Percentiles rank a stretch among this genome's conserved stretches.
Conservation (phyloP, 805 yeast species). For the Saccharomyces cerevisiae region DNA sequence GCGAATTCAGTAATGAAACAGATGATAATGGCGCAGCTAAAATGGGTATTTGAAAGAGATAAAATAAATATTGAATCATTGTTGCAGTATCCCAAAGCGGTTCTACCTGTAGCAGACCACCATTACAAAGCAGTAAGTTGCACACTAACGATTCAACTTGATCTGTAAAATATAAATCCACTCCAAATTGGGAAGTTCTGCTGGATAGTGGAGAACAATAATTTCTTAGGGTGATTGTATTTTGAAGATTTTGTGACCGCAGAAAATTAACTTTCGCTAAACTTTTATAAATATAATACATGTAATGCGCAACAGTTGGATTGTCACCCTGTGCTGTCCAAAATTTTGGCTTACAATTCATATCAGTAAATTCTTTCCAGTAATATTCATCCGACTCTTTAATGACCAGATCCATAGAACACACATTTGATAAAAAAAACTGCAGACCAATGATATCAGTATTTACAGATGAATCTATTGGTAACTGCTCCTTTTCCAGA, state of each 20-base stretch:
- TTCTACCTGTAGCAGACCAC: conserved; percentile 26
- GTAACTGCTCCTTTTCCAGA: conserved; percentile 12
- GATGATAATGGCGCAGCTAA: conserved; percentile 27
- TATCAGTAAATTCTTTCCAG: conserved; percentile 23
- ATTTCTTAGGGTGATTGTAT: conserved; percentile 19
- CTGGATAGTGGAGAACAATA: conserved; percentile 12
- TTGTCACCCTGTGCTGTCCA: conserved; percentile 31
- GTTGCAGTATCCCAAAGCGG: conserved; percentile 22
- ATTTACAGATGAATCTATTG: background rate
- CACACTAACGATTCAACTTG: conserved; percentile 24
- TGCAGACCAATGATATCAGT: conserved; percentile 6
- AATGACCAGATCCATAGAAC: conserved; percentile 29
- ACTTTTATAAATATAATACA: conserved; percentile 29
- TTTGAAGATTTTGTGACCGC: conserved; percentile 11
- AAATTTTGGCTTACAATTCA: conserved; percentile 12
- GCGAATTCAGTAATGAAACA: conserved; percentile 11
- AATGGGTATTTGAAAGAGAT: conserved; percentile 25
- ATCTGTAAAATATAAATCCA: conserved; percentile 16
- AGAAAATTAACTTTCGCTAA: conserved; percentile 13
- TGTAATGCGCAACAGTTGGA: conserved; percentile 35
- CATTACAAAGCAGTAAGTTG: conserved; percentile 24
- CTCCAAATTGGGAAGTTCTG: conserved; percentile 26
- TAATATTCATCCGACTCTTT: conserved; percentile 16
- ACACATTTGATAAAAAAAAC: conserved; percentile 27
- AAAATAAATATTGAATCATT: conserved; percentile 19